Base-by-base conservation (phyloP, 768 basidiomycete genomes). In the Lentinula sp. region DNA sequence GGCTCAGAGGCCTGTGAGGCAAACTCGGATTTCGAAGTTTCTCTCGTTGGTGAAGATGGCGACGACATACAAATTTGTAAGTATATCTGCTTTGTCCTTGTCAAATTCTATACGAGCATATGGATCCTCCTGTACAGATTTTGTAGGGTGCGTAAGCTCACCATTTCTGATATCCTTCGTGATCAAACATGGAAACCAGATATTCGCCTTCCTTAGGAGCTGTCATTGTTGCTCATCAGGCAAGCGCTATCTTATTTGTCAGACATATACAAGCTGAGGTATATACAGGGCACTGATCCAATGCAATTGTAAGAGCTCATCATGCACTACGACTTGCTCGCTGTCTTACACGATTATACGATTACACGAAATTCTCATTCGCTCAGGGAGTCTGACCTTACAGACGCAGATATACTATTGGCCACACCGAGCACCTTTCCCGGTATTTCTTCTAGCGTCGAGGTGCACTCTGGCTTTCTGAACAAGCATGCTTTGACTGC, bases 141-240 rank as follows among this genome's bases (percentile, higher is more conserved):
- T 59, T 31, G 49, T 37, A 16, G 39, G 39, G 49, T 51, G 9
- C 8, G 49, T 82, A 21, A 13, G 13, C 40, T 18, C 31, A n/a
- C 57, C 48, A 16, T 31, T 31, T 16, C 11, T 21, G 16, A 32
- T 21, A 31, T 8, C n/a, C 28, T 28, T 8, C 18, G 3, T 16
- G 32, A 16, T 23, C 16, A 7, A 50, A 77, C 75, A 68, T 57
- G 78, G 69, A 61, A 55, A 75, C 78, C 28, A 80, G 80, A 5
- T 78, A 75, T 62, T 78, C 76, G 71, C 73, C 76, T 2, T 51
- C 64, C 16, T 61, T 74, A 58, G 68, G 72, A 48, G 67, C 78
- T 0, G 71, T 80, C 37, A 70, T 81, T 28, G 78, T 81, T 9
- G 76, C 76, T 3, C 80, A 80, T 61, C 70, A 81, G 43, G 16